Base-by-base conservation (phyloP, 148 eudicot genomes). In the Vaccinium darrowii region DNA sequence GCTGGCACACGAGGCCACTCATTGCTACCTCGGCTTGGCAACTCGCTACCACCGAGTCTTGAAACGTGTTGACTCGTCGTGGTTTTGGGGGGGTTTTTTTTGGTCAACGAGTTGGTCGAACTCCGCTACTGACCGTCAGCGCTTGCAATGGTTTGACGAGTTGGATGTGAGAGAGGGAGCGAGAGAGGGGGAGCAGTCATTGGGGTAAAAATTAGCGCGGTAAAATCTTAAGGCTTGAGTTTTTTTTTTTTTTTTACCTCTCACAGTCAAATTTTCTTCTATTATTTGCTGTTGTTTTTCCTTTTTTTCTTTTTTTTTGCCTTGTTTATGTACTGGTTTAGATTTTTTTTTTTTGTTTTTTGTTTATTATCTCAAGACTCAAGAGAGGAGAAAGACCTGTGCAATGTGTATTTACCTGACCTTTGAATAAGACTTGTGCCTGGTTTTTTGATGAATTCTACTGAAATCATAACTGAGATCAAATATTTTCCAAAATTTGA, bases 11-110 rank as follows among this genome's bases (percentile, higher is more conserved):
- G 0, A 86, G 99, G 47, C 95, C 99, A n/a, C 91, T 95, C n/a
- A 95, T 97, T 49, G 93, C 99, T 33, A 94, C 99, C 69, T 97
- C 99, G 2, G 99, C 99, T 11, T 97, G 99, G 99, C 95, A 90
- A 88, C 88, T 89, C 78, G 75, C 80, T 63, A 56, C 86, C 51
- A 76, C 57, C n/a, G 88, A 74, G 81, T 82, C 36, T 7, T 54
- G 27, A 62, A 43, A 52, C 71, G 87, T 54, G 88, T 86, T 4
- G 72, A 84, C 85, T 84, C 84, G 72, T 84, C 8, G 60, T 21
- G 0, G 47, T 7, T 13, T 21, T 33, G 4, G 4, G 5, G 47
- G 0, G 4, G n/a, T n/a, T 39, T 43, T 5, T 49, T 76, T 52
- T 5, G 58, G 80, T 76, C 57, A 76, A 76, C 80, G 57, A 52